A percentile compares a stretch with the other conserved stretches of the same genome.
Evolutionary conservation across 805 yeast species (phyloP).

Genomic region (Metschnikowia dekortorum): DNA sequence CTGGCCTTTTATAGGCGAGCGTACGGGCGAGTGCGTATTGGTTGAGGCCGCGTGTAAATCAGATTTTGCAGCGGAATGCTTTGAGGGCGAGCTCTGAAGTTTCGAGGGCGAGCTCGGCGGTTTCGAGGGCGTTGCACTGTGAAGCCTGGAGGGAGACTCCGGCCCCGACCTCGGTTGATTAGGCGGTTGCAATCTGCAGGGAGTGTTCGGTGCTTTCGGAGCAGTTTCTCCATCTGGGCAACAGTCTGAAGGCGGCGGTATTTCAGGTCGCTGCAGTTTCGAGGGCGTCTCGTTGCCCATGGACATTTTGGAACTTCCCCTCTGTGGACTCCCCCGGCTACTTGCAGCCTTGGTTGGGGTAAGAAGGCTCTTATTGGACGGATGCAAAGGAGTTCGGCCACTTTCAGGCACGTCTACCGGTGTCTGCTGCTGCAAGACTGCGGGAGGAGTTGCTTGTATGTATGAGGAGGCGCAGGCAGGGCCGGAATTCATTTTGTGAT

Average conservation of each 20-base stretch:
- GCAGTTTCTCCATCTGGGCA: too few species aligned
- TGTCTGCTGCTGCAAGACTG: conserved; percentile 1
- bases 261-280: not conserved
- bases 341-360: conserved; percentile 2
- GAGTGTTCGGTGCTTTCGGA: too few species aligned
- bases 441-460: not conserved
- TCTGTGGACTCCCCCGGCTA: not conserved
- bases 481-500: conserved; percentile 2
- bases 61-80: not conserved
- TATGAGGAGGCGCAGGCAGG: not conserved
- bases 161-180: too few species aligned
- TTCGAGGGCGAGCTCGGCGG: not conserved
- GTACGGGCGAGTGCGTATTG: not conserved
- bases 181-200: too few species aligned
- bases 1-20: conserved; percentile 1
- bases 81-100: not conserved
- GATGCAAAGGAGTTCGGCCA: not conserved
- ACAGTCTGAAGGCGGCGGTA: not conserved
- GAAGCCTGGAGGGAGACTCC: not conserved
- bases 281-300: not conserved
- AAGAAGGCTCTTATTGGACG: not conserved
- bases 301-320: not conserved
- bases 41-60: not conserved
- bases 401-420: not conserved
- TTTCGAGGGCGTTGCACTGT: not conserved